Percentiles rank a stretch among this genome's conserved stretches.
These are phyloP conservation scores for Lojkania enalia DNA, from an alignment of 2,329 filamentous ascomycete genomes.

Conservation along the genomic window DNA sequence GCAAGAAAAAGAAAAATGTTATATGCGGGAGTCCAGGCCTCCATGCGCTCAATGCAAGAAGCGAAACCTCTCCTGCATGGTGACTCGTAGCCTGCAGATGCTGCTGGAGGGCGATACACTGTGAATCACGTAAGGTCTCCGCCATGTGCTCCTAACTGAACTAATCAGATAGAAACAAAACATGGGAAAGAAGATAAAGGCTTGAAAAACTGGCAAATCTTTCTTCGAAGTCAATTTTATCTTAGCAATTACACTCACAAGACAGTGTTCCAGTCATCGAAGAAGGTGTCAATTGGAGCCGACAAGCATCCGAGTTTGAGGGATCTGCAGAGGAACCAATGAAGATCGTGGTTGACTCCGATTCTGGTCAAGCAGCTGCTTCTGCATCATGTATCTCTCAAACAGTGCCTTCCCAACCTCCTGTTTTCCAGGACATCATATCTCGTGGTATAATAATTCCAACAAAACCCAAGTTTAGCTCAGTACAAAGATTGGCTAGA, in stretches of 20 bases:
- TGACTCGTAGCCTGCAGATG: conserved; percentile 50
- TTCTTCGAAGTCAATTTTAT: too few relatives aligned
- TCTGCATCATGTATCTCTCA: neutral
- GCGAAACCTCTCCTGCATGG: conserved; percentile 40
- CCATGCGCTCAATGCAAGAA: neutral
- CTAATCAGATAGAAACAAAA: conserved; percentile 45
- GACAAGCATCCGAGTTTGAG: too few relatives aligned
- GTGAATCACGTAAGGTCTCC: conserved; percentile 16
- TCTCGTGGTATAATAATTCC: neutral
- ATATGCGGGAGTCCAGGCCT: too few relatives aligned
- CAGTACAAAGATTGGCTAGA: conserved; percentile 38
- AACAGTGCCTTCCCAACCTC: neutral
- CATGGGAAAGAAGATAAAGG: conserved; percentile 44
- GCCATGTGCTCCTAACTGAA: neutral
- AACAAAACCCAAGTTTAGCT: conserved; percentile 33
- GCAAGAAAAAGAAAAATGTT: conserved; percentile 45
- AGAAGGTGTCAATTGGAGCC: too few relatives aligned
- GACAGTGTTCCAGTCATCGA: too few relatives aligned
- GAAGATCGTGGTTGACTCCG: neutral
- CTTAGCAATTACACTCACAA: too few relatives aligned
- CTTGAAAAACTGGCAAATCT: too few relatives aligned
- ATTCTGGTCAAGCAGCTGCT: neutral
- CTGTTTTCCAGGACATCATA: neutral
- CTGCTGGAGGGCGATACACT: conserved; percentile 46
- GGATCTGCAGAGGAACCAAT: too few relatives aligned